phyloP scores from a whole-genome alignment of 1,284 basidiomycete genomes.

The Fomitopsis betulina region DNA sequence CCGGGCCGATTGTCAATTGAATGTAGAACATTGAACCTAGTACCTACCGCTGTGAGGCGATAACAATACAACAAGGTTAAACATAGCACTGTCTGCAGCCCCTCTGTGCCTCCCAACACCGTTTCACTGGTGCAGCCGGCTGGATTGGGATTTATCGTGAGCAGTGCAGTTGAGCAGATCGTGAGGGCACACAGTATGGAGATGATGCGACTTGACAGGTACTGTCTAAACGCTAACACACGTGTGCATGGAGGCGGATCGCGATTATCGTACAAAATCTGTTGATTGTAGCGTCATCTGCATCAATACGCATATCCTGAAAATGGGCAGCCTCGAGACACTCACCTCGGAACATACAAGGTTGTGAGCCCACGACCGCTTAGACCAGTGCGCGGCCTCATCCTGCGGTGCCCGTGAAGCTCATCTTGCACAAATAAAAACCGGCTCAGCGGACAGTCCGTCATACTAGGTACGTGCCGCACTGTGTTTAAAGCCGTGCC shows the following conservation, averaged over 20 bases:
- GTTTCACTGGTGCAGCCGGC: neutral
- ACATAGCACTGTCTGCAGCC: neutral
- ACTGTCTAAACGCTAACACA: neutral
- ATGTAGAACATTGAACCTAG: neutral
- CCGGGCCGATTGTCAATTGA: neutral
- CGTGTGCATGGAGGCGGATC: neutral
- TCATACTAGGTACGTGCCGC: no score
- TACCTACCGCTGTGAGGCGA: neutral
- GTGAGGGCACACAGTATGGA: neutral
- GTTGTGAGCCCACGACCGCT: no score
- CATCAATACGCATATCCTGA: neutral
- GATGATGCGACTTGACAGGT: neutral
- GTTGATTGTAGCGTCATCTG: neutral
- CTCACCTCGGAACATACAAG: neutral
- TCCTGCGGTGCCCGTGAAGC: no score
- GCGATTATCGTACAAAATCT: neutral
- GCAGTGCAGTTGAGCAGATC: neutral
- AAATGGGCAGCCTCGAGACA: neutral
- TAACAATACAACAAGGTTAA: no score
- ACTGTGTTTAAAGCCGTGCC: no score
- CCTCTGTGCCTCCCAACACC: no score
- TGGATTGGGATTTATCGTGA: neutral
- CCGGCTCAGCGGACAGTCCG: no score
- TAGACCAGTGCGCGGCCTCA: no score
- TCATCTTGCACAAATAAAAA: no score